These are phyloP conservation scores for Cyclotella sp. DNA, from an alignment of 108 stramenopile genomes.

Conservation along the genomic window DNA sequence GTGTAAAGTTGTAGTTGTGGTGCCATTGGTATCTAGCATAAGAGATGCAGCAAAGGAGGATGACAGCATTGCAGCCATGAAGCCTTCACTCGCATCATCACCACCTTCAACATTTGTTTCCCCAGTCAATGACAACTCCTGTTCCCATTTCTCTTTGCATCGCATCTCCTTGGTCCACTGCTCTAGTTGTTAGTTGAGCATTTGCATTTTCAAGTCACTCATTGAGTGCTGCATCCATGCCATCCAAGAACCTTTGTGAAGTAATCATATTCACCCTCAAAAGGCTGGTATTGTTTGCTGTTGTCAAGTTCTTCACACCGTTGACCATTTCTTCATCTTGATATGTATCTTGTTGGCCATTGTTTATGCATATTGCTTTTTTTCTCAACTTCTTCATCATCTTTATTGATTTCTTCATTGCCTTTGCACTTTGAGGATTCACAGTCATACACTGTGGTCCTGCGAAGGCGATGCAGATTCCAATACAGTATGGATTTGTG, in stretches of 20 bases:
- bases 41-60: too few species aligned
- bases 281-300: neutral
- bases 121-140: too few species aligned
- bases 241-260: too few species aligned
- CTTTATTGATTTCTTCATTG: constrained; percentile 17
- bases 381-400: neutral
- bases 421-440: neutral
- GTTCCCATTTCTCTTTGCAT: constrained; percentile 31
- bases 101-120: too few species aligned
- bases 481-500: neutral
- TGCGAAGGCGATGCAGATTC: constrained; percentile 53
- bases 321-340: too few species aligned
- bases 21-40: too few species aligned
- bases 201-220: too few species aligned
- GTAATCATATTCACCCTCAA: constrained; percentile 34
- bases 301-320: too few species aligned
- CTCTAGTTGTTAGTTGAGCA: too few species aligned
- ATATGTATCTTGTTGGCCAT: too few species aligned
- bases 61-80: constrained; percentile 23
- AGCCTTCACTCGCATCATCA: neutral
- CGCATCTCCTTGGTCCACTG: constrained; percentile 33
- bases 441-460: constrained; percentile 48
- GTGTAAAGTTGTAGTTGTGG: too few species aligned
- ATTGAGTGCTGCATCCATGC: too few species aligned
- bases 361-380: constrained; percentile 3